Base-by-base conservation (phyloP, 352 stramenopile genomes). In the Phytopythium sindhum region DNA sequence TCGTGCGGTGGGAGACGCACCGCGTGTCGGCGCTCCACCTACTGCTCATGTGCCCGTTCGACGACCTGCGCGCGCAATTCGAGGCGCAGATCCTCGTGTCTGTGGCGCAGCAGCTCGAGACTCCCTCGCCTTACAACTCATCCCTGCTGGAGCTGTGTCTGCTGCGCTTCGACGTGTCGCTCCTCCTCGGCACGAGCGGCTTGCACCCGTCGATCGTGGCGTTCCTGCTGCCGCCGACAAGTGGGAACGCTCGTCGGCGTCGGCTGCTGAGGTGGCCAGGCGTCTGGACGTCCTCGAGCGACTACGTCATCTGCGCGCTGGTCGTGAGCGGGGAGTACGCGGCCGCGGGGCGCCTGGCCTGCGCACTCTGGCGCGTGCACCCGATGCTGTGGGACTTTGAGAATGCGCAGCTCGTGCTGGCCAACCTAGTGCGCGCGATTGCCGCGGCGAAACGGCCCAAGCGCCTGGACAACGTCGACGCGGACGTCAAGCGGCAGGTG, bases 361-460 rank as follows among this genome's bases (percentile, higher is more conserved):
- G 82, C 48, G 77, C 76, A 19, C 50, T 90, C 10, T 82, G 78
- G 62, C 74, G 78, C 41, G 69, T 78, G 9, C 80, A 90, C 42
- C 79, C 77, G 11, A 66, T 93, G 65, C 71, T 93, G 4, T 91
- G 82, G 79, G 82, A 91, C 59, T 39, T 81, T 9, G 80, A 89
- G 64, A 90, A 78, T 47, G 80, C 81, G 47, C 81, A 76, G 15
- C 67, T 91, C 15, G 47, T 84, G 64, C 68, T 93, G 11, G 68
- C 63, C 31, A 93, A 79, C 64, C 84, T 79, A 45, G 65, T 93
- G 33, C 68, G 61, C 11, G 61, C 68, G 8, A 67, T 91, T 24
- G 65, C 63, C 21, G 52, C 57, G 29, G 55, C 33, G 47, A 7
- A 50, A 65, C 14, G 41, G 7, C 41, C 9, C 4, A 26, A 52